A percentile compares a stretch with the other conserved stretches of the same genome.
Conservation (phyloP, 345 rosid genomes). For the Gossypium anomalum region DNA sequence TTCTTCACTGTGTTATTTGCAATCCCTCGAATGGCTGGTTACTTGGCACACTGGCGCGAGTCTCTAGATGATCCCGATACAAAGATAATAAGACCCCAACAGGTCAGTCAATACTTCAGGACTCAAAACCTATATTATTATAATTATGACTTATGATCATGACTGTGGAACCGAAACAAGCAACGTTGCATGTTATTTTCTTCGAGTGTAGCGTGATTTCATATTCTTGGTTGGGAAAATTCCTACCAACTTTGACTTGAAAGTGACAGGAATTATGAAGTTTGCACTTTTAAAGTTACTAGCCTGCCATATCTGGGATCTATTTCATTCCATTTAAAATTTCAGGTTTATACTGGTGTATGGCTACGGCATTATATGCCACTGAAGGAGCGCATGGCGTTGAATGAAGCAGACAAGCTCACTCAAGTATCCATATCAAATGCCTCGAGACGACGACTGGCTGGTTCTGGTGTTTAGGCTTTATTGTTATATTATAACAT, state of each 20-base stretch:
- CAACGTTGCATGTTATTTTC: neutral
- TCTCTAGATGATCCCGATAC: slow-evolving; percentile 97
- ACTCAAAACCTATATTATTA: neutral
- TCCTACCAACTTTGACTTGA: neutral
- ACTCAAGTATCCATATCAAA: slow-evolving; percentile 78
- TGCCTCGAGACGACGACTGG: slow-evolving; percentile 75
- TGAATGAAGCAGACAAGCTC: slow-evolving; percentile 42
- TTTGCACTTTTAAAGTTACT: neutral
- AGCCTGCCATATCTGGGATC: neutral
- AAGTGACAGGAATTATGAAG: neutral
- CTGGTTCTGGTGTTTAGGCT: slow-evolving; percentile 54
- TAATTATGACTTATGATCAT: neutral
- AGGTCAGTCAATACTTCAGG: slow-evolving; percentile 40
- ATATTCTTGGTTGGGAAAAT: neutral
- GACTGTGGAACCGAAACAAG: neutral
- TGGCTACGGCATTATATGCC: slow-evolving; percentile 89
- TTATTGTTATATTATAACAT: neutral
- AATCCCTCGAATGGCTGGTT: slow-evolving; percentile 98
- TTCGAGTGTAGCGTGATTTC: neutral
- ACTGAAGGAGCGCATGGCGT: slow-evolving; percentile 56
- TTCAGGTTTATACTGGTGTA: slow-evolving; percentile 80
- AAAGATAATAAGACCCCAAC: slow-evolving; percentile 97
- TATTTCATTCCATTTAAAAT: neutral
- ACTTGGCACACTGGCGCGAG: slow-evolving; percentile 89
- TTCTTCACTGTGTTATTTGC: slow-evolving; percentile 92